Evolutionary conservation across 2,329 filamentous ascomycete species (phyloP), one percentile per base, ranked within the genome.

Genomic region (Graphilbum sp.): DNA sequence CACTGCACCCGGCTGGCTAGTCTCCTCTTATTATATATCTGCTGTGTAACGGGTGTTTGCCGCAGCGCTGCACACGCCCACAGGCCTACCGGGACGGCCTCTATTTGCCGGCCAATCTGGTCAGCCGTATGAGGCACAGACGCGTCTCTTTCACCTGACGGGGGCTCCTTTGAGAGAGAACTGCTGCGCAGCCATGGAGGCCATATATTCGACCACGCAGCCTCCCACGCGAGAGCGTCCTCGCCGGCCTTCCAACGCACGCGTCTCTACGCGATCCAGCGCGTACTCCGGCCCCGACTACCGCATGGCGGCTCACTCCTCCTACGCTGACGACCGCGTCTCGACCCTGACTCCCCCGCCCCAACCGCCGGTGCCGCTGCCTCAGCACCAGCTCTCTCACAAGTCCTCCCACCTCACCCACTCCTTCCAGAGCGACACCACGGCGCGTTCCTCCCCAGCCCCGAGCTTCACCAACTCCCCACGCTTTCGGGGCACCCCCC

Each of bases 281-380:
- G 39, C 29, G 12, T 34, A 35, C 19, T 24, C 34, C 11, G n/a
- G 35, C 2, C 36, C 41, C 9, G 39, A 42, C 6, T 20, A 18
- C 13, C 37, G 43, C 8, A 35, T 38, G 34, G 32, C 33, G 3
- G 25, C 13, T 12, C 21, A 37, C 1, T 15, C 32, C 13, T 17
- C 37, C 12, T n/a, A 29, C 13, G 15, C 27, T n/a, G 27, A 5
- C 8, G 43, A 43, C 24, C 39, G 39, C 5, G 23, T 23, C 18
- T 36, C 41, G 12, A 43, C 32, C 37, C 10, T 36, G 17, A 34
- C 40, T 2, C 35, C 41, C 6, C 43, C 43, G n/a, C 43, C 41
- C 27, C 43, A 43, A 32, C 38, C 38, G n/a, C 17, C 33, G 5
- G 18, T 41, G 17, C 35, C 17, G 5, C 21, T 41, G 12, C 35